Percentiles rank a stretch among this genome's conserved stretches.
These are phyloP conservation scores for Coemansia sp. DNA, from an alignment of 192 early-diverging fungal species.

Conservation along the genomic window DNA sequence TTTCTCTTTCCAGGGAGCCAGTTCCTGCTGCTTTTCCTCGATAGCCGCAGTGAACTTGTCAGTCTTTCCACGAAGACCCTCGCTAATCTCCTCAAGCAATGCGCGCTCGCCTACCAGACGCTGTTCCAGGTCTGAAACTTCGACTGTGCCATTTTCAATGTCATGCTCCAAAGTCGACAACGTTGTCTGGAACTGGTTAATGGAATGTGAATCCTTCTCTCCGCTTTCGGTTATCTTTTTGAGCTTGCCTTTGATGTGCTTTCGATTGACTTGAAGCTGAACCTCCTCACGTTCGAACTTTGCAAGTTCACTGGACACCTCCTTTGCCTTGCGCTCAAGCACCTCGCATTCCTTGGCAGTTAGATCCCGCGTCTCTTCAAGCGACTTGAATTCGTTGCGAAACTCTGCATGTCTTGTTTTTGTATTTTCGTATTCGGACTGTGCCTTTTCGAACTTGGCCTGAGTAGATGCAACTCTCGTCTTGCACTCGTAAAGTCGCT, in stretches of 20 bases:
- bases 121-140: slow-evolving; percentile 65
- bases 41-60: slow-evolving; percentile 78
- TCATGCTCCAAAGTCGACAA: slow-evolving; percentile 72
- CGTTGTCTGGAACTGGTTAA: slow-evolving; percentile 64
- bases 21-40: slow-evolving; percentile 78
- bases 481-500: slow-evolving; percentile 65
- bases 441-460: slow-evolving; percentile 57
- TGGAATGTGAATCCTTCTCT: slow-evolving; percentile 63
- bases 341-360: slow-evolving; percentile 65
- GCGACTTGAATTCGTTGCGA: slow-evolving; percentile 61
- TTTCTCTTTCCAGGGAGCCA: slow-evolving; percentile 87
- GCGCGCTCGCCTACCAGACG: slow-evolving; percentile 67
- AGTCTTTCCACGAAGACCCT: slow-evolving; percentile 86
- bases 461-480: slow-evolving; percentile 54
- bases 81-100: slow-evolving; percentile 74
- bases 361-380: slow-evolving; percentile 63
- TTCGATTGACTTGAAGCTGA: slow-evolving; percentile 82
- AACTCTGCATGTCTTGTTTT: slow-evolving; percentile 61
- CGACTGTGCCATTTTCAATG: slow-evolving; percentile 56
- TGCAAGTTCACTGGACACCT: slow-evolving; percentile 61
- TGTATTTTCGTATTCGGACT: slow-evolving; percentile 62
- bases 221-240: slow-evolving; percentile 75
- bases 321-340: slow-evolving; percentile 60
- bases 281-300: slow-evolving; percentile 80
- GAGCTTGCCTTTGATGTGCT: slow-evolving; percentile 74